A percentile compares a stretch with the other conserved stretches of the same genome.
Conservation (phyloP, 2,329 filamentous ascomycete species). For the Xylaria sp. region DNA sequence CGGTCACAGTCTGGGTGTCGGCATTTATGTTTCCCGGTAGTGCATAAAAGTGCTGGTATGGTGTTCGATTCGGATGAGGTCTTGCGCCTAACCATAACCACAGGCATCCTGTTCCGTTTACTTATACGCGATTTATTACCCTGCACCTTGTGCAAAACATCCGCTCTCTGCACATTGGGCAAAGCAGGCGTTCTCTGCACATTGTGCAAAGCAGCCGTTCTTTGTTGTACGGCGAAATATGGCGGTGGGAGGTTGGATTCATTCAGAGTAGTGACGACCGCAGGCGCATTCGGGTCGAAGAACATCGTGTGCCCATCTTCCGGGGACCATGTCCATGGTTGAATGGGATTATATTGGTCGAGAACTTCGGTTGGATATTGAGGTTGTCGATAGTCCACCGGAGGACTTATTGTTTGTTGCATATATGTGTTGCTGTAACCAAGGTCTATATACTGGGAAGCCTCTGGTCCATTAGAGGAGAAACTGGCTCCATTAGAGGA, state of each 20-base stretch:
- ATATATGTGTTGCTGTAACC: slow-evolving; percentile 39
- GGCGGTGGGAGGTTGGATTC: not conserved
- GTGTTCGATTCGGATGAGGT: slow-evolving; percentile 46
- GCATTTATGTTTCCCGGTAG: not conserved
- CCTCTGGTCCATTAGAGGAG: slow-evolving; percentile 33
- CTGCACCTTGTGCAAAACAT: slow-evolving; percentile 55
- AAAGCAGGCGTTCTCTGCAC: too few species aligned
- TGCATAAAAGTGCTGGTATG: not conserved
- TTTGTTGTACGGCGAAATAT: slow-evolving; percentile 52
- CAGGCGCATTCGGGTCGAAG: slow-evolving; percentile 38
- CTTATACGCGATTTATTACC: slow-evolving; percentile 30
- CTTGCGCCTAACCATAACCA: slow-evolving; percentile 40
- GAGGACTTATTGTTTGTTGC: slow-evolving; percentile 39
- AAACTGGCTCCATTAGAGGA: slow-evolving; percentile 17
- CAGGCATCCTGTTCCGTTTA: slow-evolving; percentile 17
- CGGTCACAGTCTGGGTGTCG: slow-evolving; percentile 49
- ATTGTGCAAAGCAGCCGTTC: slow-evolving; percentile 56
- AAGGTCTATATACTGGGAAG: slow-evolving; percentile 36
- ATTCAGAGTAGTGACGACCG: not conserved
- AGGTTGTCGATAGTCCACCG: slow-evolving; percentile 16
- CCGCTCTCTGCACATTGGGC: slow-evolving; percentile 58
- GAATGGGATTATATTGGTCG: slow-evolving; percentile 22
- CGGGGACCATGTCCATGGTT: slow-evolving; percentile 40
- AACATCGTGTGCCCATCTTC: slow-evolving; percentile 38
- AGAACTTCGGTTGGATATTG: slow-evolving; percentile 27